Evolutionary conservation across 306 rosid genomes (phyloP).

Genomic region (Pyrus communis): DNA sequence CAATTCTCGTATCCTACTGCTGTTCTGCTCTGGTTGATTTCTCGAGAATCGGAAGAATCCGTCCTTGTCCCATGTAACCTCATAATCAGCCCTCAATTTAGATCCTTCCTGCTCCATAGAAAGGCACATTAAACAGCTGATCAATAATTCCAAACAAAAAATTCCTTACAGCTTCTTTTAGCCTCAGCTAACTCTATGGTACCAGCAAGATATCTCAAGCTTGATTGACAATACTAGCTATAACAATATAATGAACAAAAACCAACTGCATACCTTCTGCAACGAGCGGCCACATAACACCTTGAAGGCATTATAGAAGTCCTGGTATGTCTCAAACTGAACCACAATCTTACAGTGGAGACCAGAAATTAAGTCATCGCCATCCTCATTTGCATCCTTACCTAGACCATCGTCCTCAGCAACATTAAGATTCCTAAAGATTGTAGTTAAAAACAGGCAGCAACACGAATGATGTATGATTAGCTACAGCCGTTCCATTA

Average conservation of each 20-base stretch:
- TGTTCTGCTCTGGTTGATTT: slow-evolving; percentile 38
- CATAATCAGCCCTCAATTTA: slow-evolving; percentile 69
- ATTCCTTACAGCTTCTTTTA: background rate
- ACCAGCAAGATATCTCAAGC: background rate
- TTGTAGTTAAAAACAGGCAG: slow-evolving; percentile 18
- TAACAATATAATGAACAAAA: slow-evolving; percentile 1
- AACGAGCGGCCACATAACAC: slow-evolving; percentile 74
- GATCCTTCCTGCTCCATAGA: slow-evolving; percentile 67
- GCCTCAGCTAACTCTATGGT: background rate
- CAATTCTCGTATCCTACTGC: slow-evolving; percentile 17
- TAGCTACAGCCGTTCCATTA: slow-evolving; percentile 11
- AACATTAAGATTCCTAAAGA: slow-evolving; percentile 76
- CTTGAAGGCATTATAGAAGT: slow-evolving; percentile 65
- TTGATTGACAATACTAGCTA: background rate
- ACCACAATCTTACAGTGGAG: slow-evolving; percentile 85
- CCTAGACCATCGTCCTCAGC: slow-evolving; percentile 71
- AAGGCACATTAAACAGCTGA: slow-evolving; percentile 7
- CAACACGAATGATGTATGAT: slow-evolving; percentile 12
- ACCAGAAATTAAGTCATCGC: slow-evolving; percentile 58
- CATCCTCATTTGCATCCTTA: slow-evolving; percentile 57
- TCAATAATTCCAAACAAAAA: background rate
- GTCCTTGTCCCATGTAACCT: slow-evolving; percentile 78
- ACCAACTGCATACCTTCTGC: slow-evolving; percentile 56
- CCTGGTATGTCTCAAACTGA: slow-evolving; percentile 76
- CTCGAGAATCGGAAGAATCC: slow-evolving; percentile 43